Conservation (phyloP, 768 basidiomycete species). For the Gymnopilus dilepis region DNA sequence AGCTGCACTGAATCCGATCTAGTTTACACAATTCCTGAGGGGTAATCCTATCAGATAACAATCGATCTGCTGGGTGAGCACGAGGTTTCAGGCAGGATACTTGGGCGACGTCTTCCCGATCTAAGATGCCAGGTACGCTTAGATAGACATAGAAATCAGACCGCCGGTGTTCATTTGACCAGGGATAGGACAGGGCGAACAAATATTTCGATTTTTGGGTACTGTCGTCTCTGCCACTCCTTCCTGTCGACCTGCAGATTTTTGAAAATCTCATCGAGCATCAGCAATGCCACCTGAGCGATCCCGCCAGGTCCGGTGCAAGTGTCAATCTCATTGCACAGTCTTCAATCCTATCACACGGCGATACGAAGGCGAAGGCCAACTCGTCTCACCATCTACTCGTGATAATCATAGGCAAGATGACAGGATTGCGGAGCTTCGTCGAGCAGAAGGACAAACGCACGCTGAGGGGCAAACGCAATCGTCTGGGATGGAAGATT, state of each 20-base stretch:
- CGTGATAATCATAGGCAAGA: slow-evolving; percentile 26
- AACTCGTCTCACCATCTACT: slow-evolving; percentile 14
- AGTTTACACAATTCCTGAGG: no score
- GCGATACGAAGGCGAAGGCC: slow-evolving; percentile 22
- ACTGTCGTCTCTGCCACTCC: not conserved
- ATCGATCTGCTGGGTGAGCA: no score
- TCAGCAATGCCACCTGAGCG: not conserved
- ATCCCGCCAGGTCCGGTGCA: slow-evolving; percentile 8
- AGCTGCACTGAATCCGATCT: no score
- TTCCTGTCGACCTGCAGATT: not conserved
- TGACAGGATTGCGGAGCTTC: slow-evolving; percentile 10
- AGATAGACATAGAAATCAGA: no score
- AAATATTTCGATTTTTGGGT: no score
- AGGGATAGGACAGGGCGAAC: no score
- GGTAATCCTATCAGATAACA: no score
- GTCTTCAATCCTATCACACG: slow-evolving; percentile 19
- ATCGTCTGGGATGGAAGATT: not conserved
- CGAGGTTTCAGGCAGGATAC: no score
- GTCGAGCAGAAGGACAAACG: not conserved
- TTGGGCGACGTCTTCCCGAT: no score
- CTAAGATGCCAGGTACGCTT: no score
- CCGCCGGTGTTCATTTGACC: no score
- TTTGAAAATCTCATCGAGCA: no score
- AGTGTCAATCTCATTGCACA: slow-evolving; percentile 19
- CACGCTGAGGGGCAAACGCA: not conserved